A percentile compares a stretch with the other conserved stretches of the same genome.
Evolutionary conservation across 108 stramenopile species (phyloP).

Genomic region (Epithemia pelagica): DNA sequence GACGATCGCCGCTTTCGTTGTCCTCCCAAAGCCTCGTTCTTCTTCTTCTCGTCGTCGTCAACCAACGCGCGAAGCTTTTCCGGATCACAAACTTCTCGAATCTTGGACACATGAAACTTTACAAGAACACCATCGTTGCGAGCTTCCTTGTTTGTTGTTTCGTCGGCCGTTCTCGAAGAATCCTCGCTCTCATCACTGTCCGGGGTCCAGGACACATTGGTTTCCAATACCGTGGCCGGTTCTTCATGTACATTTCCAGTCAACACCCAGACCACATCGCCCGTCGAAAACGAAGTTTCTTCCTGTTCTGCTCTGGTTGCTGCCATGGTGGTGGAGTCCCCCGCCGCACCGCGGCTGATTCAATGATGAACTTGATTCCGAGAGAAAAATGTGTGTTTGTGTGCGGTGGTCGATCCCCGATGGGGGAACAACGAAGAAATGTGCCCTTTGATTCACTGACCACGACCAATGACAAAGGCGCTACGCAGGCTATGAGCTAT

Average conservation of each 20-base stretch:
- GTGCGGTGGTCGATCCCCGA: too few species aligned
- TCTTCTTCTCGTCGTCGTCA: neutral
- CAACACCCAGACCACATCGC: slow-evolving; percentile 17
- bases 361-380: too few species aligned
- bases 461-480: too few species aligned
- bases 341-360: too few species aligned
- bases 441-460: too few species aligned
- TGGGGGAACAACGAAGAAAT: too few species aligned
- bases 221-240: slow-evolving; percentile 13
- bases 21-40: neutral
- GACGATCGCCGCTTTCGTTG: neutral
- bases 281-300: slow-evolving; percentile 6
- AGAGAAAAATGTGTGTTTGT: too few species aligned
- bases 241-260: slow-evolving; percentile 19
- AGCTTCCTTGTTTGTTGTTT: neutral
- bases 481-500: too few species aligned
- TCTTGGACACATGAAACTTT: neutral
- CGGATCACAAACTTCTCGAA: neutral
- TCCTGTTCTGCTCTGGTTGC: too few species aligned
- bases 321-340: too few species aligned
- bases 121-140: neutral
- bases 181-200: neutral
- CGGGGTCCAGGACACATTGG: neutral
- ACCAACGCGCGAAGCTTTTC: neutral
- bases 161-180: neutral